Evolutionary conservation across 2,329 filamentous ascomycete species (phyloP), one percentile per base, ranked within the genome.

Genomic region (Lecanicillium sp.): DNA sequence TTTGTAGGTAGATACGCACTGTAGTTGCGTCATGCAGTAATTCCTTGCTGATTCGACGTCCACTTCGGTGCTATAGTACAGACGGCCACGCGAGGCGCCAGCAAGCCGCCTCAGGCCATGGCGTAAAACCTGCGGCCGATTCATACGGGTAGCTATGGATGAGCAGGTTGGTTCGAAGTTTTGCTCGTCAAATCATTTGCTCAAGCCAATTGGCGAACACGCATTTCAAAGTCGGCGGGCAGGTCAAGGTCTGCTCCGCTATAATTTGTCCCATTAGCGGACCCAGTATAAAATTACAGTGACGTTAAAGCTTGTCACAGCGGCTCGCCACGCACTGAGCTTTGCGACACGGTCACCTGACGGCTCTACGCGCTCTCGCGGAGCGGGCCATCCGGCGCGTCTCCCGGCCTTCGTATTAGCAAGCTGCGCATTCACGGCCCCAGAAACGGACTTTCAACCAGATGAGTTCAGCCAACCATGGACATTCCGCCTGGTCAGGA

Each of bases 21-120:
- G 63, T 29, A 78, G 55, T 51, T 78, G 72, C 41, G 63, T 61
- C 18, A 68, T 48, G 54, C 74, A 78, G 51, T 78, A 77, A 37
- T 60, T 58, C 39, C 72, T 63, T 15, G 74, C 73, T 41, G 70
- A 67, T 28, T 64, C 63, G 35, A 77, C 57, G 29, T 78, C 73
- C 18, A 63, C 60, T 25, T 72, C 65, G 3, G 70, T 73, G 38
- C 67, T 63, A 37, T 71, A 68, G 42, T 57, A 58, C 39, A 71
- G 65, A 34, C 59, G 48, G 42, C 38, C 45, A 25, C 47, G 40
- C 28, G 48, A 47, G 41, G 48, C 48, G 34, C 40, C 40, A 41
- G 48, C 48, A 35, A 64, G 58, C 56, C 57, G 55, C 45, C 51
- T 56, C 40, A 69, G 55, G 55, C 58, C 57, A 56, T 59, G 53